Conservation (phyloP, 768 basidiomycete species). For the Russula emetica region DNA sequence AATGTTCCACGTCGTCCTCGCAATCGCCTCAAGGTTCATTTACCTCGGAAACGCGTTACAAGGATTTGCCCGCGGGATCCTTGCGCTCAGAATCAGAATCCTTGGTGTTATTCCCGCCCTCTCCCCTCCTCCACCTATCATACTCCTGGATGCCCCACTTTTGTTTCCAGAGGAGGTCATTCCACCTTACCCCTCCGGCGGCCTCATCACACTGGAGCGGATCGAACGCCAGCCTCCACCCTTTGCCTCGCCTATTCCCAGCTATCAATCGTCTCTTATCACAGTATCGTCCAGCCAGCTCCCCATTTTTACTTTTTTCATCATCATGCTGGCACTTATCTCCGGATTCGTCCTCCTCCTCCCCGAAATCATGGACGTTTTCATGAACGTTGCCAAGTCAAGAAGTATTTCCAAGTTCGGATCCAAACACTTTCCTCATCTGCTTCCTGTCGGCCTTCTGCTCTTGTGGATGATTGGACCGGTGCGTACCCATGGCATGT, state of each 20-base stretch:
- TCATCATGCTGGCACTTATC: conserved; percentile 1
- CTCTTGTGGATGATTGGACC: too few species aligned
- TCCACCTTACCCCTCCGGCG: neutral
- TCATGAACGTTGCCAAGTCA: neutral
- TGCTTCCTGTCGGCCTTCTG: neutral
- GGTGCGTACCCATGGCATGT: too few species aligned
- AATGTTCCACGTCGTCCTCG: conserved; percentile 13
- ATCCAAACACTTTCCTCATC: neutral
- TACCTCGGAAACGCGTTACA: conserved; percentile 6
- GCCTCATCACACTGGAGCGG: neutral
- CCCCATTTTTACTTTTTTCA: neutral
- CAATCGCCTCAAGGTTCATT: conserved; percentile 14
- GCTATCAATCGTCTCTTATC: conserved; percentile 16
- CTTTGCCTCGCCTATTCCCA: neutral
- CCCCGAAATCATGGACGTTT: neutral
- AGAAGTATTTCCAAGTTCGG: neutral
- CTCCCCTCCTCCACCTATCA: neutral
- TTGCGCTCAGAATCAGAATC: conserved; percentile 12
- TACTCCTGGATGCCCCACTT: conserved; percentile 4
- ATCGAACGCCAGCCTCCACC: neutral
- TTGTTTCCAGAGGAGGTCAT: neutral
- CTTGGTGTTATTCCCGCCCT: conserved; percentile 2
- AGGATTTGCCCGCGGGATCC: conserved; percentile 7
- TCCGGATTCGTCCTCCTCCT: conserved; percentile 1
- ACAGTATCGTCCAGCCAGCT: neutral